A percentile compares a stretch with the other conserved stretches of the same genome.
Conservation (phyloP, 768 basidiomycete species). For the Phaffia tasmanica region DNA sequence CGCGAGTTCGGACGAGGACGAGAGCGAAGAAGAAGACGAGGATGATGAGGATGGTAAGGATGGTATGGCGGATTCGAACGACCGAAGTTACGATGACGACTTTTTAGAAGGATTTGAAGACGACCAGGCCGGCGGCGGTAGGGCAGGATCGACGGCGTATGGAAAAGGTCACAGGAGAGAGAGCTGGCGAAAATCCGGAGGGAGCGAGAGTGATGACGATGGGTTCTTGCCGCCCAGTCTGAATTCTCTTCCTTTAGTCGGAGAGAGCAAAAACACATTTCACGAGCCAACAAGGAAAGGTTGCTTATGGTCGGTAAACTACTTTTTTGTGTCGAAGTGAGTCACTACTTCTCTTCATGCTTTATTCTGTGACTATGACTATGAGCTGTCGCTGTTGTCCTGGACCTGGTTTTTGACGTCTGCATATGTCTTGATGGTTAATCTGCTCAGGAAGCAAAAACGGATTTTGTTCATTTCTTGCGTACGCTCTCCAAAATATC, state of each 20-base stretch:
- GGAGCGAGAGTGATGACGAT: constrained; percentile 4
- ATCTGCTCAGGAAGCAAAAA: constrained; percentile 9
- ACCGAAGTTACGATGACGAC: constrained; percentile 22
- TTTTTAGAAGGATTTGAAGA: constrained; percentile 20
- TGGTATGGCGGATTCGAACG: constrained; percentile 7
- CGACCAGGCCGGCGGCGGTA: constrained; percentile 8
- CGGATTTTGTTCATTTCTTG: constrained; percentile 21
- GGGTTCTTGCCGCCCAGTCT: constrained; percentile 16
- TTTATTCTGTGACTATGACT: too few species aligned
- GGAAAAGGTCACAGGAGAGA: not conserved
- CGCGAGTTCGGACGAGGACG: constrained; percentile 37
- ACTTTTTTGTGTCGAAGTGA: constrained; percentile 25
- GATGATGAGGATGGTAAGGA: constrained; percentile 10
- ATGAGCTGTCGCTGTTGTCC: too few species aligned
- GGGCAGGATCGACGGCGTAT: not conserved
- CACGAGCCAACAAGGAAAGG: constrained; percentile 14
- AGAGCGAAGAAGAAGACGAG: constrained; percentile 24
- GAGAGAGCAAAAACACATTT: constrained; percentile 1
- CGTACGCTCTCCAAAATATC: not conserved
- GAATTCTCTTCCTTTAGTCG: constrained; percentile 17
- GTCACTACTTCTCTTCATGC: too few species aligned
- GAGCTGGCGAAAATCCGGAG: constrained; percentile 8
- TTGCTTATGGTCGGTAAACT: constrained; percentile 23
- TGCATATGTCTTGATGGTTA: too few species aligned
- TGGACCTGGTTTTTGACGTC: too few species aligned